Evolutionary conservation across 2,329 filamentous ascomycete species (phyloP).

Genomic region (Chlorencoelia australis): DNA sequence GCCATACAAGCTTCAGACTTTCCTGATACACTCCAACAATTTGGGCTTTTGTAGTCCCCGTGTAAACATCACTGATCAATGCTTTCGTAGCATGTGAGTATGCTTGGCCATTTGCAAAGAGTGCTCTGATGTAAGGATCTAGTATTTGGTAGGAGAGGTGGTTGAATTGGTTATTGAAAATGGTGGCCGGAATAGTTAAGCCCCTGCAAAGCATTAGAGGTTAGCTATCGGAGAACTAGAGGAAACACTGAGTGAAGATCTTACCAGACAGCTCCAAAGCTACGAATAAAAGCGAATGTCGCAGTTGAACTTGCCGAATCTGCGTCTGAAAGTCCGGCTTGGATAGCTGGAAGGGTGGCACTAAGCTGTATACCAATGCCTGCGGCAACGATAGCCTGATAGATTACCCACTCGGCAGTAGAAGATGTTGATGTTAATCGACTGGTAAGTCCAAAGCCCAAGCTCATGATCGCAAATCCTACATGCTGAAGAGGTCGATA

Average conservation of each 20-base stretch:
- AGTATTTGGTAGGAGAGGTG: background rate
- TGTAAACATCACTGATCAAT: background rate
- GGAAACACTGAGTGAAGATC: too few relatives aligned
- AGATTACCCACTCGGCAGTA: slow-evolving; percentile 17
- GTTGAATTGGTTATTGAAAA: slow-evolving; percentile 1
- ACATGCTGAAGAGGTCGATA: slow-evolving; percentile 26
- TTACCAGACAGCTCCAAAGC: slow-evolving; percentile 10
- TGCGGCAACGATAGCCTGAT: background rate
- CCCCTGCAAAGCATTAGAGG: too few relatives aligned
- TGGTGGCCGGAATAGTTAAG: background rate
- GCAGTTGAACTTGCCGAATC: slow-evolving; percentile 8
- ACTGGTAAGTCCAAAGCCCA: slow-evolving; percentile 29
- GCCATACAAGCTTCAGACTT: slow-evolving; percentile 1
- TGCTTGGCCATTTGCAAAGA: background rate
- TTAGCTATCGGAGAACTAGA: too few relatives aligned
- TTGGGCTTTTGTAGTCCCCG: background rate
- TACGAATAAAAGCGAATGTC: slow-evolving; percentile 7
- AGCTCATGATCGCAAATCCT: slow-evolving; percentile 23
- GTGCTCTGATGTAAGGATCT: background rate
- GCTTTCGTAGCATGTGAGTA: background rate
- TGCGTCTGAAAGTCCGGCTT: slow-evolving; percentile 21
- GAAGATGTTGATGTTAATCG: slow-evolving; percentile 28
- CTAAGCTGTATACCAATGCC: slow-evolving; percentile 2
- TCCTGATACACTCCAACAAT: background rate
- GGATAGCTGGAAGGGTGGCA: slow-evolving; percentile 29